Evolutionary conservation across 306 rosid genomes (phyloP), one percentile per base, ranked within the genome.

Genomic region (Gynostemma pentaphyllum): DNA sequence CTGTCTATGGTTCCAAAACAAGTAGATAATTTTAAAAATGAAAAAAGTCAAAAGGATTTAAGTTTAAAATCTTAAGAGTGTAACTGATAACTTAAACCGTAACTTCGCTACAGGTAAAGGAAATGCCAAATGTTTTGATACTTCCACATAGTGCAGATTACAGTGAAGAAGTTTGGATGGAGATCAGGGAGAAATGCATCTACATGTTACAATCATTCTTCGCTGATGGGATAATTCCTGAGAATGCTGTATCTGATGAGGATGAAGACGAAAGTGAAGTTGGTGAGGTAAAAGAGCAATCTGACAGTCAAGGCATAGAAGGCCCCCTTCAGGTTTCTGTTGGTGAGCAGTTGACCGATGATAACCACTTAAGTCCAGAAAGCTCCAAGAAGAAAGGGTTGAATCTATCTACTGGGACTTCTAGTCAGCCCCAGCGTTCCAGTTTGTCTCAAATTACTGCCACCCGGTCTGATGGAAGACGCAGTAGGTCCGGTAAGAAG

Each of bases 121-220:
- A 92, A 82, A 88, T 92, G 96, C 96, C 99, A 63, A 92, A 92
- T 74, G 96, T 88, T 66, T 76, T 92, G 85, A 92, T 92, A 79
- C 99, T 92, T 76, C 99, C 99, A 2, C 95, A 83, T 62, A 92
- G 99, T 84, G 96, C 99, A 28, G 95, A 92, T 84, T 92, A 88
- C 62, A 92, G 99, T 79, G 99, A 92, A 86, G 97, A 92, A 77
- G 99, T 84, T 16, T 92, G 99, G 99, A 81, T 86, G 88, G 99
- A 92, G 80, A 92, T 92, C 75, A 88, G 99, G 82, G 99, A 92
- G 78, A 88, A 92, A 88, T 81, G 94, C 21, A 76, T 92, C 68
- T 84, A 95, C 13, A 76, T 88, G 71, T 74, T 92, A 81, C 99
- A 88, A 73, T 72, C 87, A 39, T 92, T 80, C 82, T 92, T 92